A percentile compares a stretch with the other conserved stretches of the same genome.
Evolutionary conservation across 495 filamentous ascomycete genomes (phyloP).

Genomic region (Neurospora cerealis): DNA sequence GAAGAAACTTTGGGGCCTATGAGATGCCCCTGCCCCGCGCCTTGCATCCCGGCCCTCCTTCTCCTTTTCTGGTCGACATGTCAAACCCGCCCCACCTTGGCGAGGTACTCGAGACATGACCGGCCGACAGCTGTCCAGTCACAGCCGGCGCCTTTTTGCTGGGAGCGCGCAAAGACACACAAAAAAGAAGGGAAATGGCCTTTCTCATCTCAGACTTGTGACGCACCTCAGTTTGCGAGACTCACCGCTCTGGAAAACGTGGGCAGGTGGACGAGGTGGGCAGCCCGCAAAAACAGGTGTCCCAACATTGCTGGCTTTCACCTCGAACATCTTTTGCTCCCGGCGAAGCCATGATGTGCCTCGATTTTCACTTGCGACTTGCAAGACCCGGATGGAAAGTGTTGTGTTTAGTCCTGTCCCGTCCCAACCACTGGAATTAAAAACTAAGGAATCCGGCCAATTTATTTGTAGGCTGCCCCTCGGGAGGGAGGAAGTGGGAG

Average conservation of each 20-base stretch:
- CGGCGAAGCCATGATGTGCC: background rate
- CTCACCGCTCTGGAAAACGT: slow-evolving; percentile 11
- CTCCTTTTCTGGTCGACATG: slow-evolving; percentile 6
- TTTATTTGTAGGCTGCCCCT: slow-evolving; percentile 3
- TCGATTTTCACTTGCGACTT: background rate
- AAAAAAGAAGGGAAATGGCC: background rate
- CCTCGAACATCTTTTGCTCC: background rate
- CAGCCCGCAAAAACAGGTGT: background rate
- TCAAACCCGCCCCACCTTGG: slow-evolving; percentile 10
- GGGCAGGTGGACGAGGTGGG: background rate
- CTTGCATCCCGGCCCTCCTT: background rate
- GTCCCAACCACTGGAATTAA: background rate
- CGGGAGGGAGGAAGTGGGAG: slow-evolving; percentile 1
- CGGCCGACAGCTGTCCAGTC: slow-evolving; percentile 4
- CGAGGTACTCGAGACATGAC: slow-evolving; percentile 9
- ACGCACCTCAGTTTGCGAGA: background rate
- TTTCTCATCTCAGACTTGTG: slow-evolving; percentile 1
- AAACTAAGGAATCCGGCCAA: background rate
- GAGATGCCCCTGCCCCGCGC: slow-evolving; percentile 14
- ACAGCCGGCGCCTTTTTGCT: background rate
- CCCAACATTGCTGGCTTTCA: background rate
- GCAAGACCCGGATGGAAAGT: background rate
- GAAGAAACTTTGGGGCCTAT: slow-evolving; percentile 1
- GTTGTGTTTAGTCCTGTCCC: background rate
- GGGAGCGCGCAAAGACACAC: background rate